These are phyloP conservation scores for Irpex sp. DNA, from an alignment of 1,284 basidiomycete genomes.

Conservation along the genomic window DNA sequence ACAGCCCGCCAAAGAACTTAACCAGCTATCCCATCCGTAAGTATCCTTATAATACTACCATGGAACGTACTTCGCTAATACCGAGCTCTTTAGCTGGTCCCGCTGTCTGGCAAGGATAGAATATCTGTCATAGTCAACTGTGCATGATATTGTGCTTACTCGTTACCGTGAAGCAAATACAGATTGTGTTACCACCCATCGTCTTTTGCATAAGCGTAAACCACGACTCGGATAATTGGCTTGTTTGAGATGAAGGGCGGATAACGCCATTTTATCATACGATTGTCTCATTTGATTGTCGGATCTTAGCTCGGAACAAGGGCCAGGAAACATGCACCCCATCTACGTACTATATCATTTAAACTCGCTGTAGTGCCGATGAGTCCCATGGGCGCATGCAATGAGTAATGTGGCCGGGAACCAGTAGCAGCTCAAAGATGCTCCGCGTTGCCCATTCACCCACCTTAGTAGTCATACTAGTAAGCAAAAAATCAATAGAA, in stretches of 20 bases:
- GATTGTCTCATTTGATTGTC: neutral
- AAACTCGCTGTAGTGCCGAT: too few relatives aligned
- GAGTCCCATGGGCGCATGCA: too few relatives aligned
- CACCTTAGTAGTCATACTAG: too few relatives aligned
- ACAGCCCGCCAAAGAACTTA: constrained; percentile 14
- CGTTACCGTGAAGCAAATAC: neutral
- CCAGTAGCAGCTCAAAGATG: too few relatives aligned
- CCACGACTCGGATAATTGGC: too few relatives aligned
- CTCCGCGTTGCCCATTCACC: too few relatives aligned
- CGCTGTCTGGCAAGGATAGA: constrained; percentile 18
- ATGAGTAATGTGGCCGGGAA: too few relatives aligned
- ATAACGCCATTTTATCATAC: neutral
- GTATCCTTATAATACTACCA: neutral
- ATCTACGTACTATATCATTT: too few relatives aligned
- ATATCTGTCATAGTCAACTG: neutral
- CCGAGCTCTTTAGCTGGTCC: constrained; percentile 15
- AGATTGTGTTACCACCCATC: neutral
- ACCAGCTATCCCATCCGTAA: constrained; percentile 17
- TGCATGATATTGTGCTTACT: neutral
- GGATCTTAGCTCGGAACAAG: too few relatives aligned
- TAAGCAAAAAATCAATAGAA: too few relatives aligned
- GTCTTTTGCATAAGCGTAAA: too few relatives aligned
- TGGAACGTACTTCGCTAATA: neutral
- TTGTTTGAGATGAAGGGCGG: neutral
- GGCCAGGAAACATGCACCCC: too few relatives aligned